Evolutionary conservation across 177 flowering plant species (phyloP).

Genomic region (Vitis hybrid): DNA sequence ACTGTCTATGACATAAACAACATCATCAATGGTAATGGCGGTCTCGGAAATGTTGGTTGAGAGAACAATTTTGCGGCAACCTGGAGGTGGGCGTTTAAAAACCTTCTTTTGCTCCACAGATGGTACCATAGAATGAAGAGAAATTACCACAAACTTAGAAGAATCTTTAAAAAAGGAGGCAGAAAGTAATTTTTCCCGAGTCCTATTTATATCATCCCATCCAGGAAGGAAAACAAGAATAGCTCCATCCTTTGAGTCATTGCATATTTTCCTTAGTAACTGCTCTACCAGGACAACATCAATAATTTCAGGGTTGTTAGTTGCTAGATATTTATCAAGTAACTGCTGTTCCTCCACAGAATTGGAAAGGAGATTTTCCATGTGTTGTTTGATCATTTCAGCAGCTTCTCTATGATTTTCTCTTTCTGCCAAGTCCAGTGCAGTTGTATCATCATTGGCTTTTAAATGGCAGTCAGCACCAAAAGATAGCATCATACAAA

Average conservation of each 20-base stretch:
- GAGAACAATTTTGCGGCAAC: slow-evolving; percentile 87
- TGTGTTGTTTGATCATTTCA: slow-evolving; percentile 52
- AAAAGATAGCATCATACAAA: slow-evolving; percentile 85
- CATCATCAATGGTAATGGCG: slow-evolving; percentile 92
- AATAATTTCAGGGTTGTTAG: slow-evolving; percentile 54
- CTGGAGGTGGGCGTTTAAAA: slow-evolving; percentile 66
- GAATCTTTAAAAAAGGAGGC: slow-evolving; percentile 58
- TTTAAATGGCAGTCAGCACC: slow-evolving; percentile 70
- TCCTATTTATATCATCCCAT: slow-evolving; percentile 91
- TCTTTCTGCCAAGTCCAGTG: slow-evolving; percentile 68
- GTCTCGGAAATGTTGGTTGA: slow-evolving; percentile 99
- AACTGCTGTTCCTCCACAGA: slow-evolving; percentile 43
- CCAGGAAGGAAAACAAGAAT: slow-evolving; percentile 95
- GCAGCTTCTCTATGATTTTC: slow-evolving; percentile 60
- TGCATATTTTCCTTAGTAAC: slow-evolving; percentile 72
- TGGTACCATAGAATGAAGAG: slow-evolving; percentile 96
- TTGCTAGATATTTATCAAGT: slow-evolving; percentile 67
- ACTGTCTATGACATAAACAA: slow-evolving; percentile 91
- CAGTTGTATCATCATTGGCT: slow-evolving; percentile 71
- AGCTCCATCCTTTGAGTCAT: slow-evolving; percentile 84
- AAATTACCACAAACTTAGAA: slow-evolving; percentile 61
- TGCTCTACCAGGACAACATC: slow-evolving; percentile 75
- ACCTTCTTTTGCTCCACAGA: slow-evolving; percentile 84
- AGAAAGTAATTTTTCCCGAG: slow-evolving; percentile 49
- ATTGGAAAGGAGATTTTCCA: slow-evolving; percentile 31